phyloP scores from a whole-genome alignment of 306 rosid species.

The Quercus bicolor region DNA sequence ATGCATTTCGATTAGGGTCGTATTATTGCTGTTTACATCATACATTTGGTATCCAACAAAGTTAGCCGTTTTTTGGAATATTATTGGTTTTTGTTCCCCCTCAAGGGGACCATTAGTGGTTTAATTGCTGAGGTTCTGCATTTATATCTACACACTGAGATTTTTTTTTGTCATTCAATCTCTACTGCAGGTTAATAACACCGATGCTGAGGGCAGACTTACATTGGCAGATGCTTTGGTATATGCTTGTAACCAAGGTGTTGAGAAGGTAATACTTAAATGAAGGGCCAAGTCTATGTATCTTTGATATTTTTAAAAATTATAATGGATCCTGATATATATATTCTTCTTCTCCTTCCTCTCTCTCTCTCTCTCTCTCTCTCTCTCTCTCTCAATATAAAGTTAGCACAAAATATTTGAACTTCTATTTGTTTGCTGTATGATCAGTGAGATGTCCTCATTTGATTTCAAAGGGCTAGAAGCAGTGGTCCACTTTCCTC shows the following conservation, averaged over 20 bases:
- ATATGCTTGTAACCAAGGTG: conserved; percentile 97
- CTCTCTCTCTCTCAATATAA: not conserved
- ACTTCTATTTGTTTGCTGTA: not conserved
- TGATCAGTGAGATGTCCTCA: not conserved
- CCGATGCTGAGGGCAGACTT: conserved; percentile 99
- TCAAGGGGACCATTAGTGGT: not conserved
- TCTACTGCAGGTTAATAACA: conserved; percentile 80
- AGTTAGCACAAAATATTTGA: not conserved
- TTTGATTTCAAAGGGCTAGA: not conserved
- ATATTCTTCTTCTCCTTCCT: not conserved
- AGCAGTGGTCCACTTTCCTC: not conserved
- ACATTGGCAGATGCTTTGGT: conserved; percentile 95
- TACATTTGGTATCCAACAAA: not conserved
- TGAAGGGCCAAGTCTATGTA: conserved; percentile 9
- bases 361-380: too few relatives aligned
- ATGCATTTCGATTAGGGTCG: too few relatives aligned
- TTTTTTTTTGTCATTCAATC: conserved; percentile 26
- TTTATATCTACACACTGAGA: not conserved
- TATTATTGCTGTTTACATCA: not conserved
- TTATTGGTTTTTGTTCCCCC: not conserved
- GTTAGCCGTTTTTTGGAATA: not conserved
- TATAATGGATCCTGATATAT: not conserved
- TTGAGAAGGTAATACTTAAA: conserved; percentile 67
- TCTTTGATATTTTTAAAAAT: conserved; percentile 9
- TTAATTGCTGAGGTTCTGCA: not conserved